Conservation (phyloP, 768 basidiomycete genomes). For the Imleria badia region DNA sequence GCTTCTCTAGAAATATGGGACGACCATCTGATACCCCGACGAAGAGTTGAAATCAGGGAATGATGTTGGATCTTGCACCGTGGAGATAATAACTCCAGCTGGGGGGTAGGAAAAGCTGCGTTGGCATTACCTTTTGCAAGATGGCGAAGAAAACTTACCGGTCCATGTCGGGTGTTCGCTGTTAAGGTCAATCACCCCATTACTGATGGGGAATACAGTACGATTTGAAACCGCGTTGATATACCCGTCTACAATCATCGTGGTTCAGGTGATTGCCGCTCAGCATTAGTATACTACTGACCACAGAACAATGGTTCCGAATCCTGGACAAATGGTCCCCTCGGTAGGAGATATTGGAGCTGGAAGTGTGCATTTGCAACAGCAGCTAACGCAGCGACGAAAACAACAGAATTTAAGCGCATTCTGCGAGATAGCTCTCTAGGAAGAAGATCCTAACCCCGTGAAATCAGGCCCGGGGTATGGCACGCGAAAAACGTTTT, state of each 20-base stretch:
- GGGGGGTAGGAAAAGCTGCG: slow-evolving; percentile 8
- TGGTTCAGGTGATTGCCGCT: background rate
- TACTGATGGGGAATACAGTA: slow-evolving; percentile 64
- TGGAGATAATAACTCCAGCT: slow-evolving; percentile 59
- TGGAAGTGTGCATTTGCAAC: slow-evolving; percentile 74
- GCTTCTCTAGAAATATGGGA: slow-evolving; percentile 47
- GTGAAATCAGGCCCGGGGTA: background rate
- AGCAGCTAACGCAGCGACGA: slow-evolving; percentile 40
- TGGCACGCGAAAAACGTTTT: slow-evolving; percentile 6
- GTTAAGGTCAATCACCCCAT: slow-evolving; percentile 60
- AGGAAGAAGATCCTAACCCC: background rate
- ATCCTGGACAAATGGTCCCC: slow-evolving; percentile 65
- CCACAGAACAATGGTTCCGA: slow-evolving; percentile 68
- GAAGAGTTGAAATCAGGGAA: slow-evolving; percentile 61
- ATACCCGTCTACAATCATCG: slow-evolving; percentile 58
- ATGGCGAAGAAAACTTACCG: slow-evolving; percentile 34
- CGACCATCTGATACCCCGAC: slow-evolving; percentile 35
- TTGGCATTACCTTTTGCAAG: slow-evolving; percentile 1
- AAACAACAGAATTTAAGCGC: slow-evolving; percentile 34
- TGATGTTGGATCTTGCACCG: slow-evolving; percentile 54
- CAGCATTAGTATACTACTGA: slow-evolving; percentile 29
- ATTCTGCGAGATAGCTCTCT: slow-evolving; percentile 22
- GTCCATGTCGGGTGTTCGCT: slow-evolving; percentile 66
- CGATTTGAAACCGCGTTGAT: slow-evolving; percentile 50
- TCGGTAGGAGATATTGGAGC: slow-evolving; percentile 69